Evolutionary conservation across 1,284 basidiomycete genomes (phyloP), one percentile per base, ranked within the genome.

Genomic region (Boletus semigastroideus): DNA sequence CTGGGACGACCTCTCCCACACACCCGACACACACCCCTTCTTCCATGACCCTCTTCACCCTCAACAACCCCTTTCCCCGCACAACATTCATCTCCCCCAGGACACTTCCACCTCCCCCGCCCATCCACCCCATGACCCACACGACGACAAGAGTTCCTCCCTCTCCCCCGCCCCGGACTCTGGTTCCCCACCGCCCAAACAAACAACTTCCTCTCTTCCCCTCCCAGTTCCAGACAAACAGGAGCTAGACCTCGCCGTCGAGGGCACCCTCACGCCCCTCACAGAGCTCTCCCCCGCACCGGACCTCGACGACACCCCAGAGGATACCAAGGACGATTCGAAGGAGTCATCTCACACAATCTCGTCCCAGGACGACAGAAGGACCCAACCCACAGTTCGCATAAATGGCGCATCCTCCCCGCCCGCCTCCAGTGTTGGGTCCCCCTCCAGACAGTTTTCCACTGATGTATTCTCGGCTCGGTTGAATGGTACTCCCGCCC

Each of bases 241-340:
- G 19, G 65, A 66, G 3, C 53, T 58, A 11, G 68, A 62, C 56
- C 59, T 57, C 20, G 33, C 56, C 36, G 54, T 59, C 43, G 68
- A 68, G 20, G 73, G 70, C 51, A 66, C 67, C 42, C 80, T 82
- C 34, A 85, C 86, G 1, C 85, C 85, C 4, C 78, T 87, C 63
- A 86, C 83, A 58, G 85, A 87, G 56, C 78, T 87, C 31, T 85
- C 85, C 6, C 80, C 83, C 8, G 76, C 81, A 0, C 78, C 80
- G 43, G 82, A 82, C 62, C 70, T 72, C 30, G 67, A 74, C 50
- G 76, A 80, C 44, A 61, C 64, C 31, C 48, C 57, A 49, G 63
- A 68, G 48, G 64, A 69, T 48, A 59, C 63, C 52, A 67, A 54
- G n/a, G 65, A 64, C 44, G 58, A 57, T 4, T 12, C 34, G 14